A percentile compares a stretch with the other conserved stretches of the same genome.
Evolutionary conservation across 768 basidiomycete species (phyloP).

Genomic region (Russula brevipes): DNA sequence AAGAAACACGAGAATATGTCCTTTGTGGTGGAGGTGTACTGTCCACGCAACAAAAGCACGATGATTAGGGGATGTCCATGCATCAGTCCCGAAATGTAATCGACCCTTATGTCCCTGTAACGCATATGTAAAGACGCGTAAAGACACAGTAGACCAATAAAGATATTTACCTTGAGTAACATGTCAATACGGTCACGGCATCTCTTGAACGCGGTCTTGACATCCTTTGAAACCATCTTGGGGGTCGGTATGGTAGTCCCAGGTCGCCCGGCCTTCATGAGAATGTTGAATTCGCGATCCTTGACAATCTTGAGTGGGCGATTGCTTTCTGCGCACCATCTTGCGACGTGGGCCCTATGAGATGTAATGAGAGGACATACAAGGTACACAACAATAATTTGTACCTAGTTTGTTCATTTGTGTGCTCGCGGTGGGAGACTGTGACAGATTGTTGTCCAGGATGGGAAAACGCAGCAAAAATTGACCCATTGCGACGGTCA

Average conservation of each 20-base stretch:
- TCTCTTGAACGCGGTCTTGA: too few relatives aligned
- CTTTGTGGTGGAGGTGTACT: background rate
- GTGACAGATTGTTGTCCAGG: background rate
- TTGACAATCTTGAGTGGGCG: background rate
- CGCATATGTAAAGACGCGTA: too few relatives aligned
- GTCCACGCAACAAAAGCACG: background rate
- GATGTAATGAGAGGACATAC: background rate
- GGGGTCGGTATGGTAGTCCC: too few relatives aligned
- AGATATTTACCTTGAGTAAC: too few relatives aligned
- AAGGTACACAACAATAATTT: background rate
- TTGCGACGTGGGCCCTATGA: background rate
- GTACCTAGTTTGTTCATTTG: background rate
- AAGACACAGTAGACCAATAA: too few relatives aligned
- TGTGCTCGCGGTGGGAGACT: background rate
- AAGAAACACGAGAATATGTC: background rate
- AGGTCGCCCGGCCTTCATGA: background rate
- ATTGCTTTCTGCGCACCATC: background rate
- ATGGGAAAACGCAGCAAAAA: background rate
- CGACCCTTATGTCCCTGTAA: background rate
- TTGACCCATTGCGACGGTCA: background rate
- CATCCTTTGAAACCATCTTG: too few relatives aligned
- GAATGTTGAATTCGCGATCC: background rate
- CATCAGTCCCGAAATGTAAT: background rate
- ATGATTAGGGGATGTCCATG: background rate
- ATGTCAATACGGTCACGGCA: too few relatives aligned